Conservation (phyloP, 805 yeast species). For the Candida silvatica region DNA sequence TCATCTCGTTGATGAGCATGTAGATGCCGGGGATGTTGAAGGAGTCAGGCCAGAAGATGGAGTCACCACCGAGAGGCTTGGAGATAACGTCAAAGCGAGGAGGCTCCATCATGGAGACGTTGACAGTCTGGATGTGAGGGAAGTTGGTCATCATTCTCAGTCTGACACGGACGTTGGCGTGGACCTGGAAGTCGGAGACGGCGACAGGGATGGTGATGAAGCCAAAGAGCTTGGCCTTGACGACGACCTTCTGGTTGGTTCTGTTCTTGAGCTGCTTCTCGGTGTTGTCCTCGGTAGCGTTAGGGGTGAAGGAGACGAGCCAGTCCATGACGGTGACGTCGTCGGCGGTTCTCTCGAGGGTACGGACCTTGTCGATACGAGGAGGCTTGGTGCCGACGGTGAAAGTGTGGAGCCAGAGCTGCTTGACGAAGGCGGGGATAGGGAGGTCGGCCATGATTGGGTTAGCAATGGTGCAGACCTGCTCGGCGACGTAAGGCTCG, state of each 20-base stretch:
- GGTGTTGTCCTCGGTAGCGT: slow-evolving; percentile 74
- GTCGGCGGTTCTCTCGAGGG: slow-evolving; percentile 81
- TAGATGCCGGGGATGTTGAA: slow-evolving; percentile 82
- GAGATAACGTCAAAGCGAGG: slow-evolving; percentile 84
- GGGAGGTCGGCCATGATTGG: slow-evolving; percentile 73
- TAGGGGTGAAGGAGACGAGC: slow-evolving; percentile 91
- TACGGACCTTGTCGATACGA: slow-evolving; percentile 81
- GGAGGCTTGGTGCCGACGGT: slow-evolving; percentile 96
- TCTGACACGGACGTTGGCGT: slow-evolving; percentile 67
- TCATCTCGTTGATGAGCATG: slow-evolving; percentile 76
- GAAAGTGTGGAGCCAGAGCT: slow-evolving; percentile 78
- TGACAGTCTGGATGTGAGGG: slow-evolving; percentile 91
- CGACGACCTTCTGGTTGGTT: slow-evolving; percentile 72
- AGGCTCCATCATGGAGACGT: slow-evolving; percentile 74
- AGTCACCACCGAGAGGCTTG: slow-evolving; percentile 66
- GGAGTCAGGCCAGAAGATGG: slow-evolving; percentile 80
- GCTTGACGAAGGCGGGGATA: slow-evolving; percentile 73
- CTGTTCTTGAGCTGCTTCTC: slow-evolving; percentile 77
- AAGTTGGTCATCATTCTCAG: slow-evolving; percentile 82
- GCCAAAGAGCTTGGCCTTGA: slow-evolving; percentile 80
- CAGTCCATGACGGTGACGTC: slow-evolving; percentile 98
- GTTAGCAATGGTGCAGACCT: slow-evolving; percentile 79
- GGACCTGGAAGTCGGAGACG: slow-evolving; percentile 73
- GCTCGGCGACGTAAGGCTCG: slow-evolving; percentile 84
- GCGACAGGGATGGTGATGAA: slow-evolving; percentile 69